Evolutionary conservation across 2,329 filamentous ascomycete species (phyloP).

Genomic region (Boeremia lycopersici): DNA sequence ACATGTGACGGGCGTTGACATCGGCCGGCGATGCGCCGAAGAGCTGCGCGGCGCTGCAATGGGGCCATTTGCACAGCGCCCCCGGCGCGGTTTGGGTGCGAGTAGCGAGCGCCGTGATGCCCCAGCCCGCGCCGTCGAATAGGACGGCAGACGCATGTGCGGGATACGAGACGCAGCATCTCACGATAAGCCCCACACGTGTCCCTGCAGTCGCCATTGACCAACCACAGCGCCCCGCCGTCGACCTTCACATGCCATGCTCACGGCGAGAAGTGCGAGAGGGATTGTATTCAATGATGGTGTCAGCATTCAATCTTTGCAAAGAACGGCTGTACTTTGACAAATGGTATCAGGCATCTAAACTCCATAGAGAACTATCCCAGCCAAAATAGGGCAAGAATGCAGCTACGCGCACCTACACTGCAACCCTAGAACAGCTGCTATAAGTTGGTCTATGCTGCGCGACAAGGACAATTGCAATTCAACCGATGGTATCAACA

Average conservation of each 20-base stretch:
- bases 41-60: not conserved
- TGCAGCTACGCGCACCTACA: too few relatives aligned
- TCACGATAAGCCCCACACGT: slow-evolving; percentile 7
- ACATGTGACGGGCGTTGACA: not conserved
- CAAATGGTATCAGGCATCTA: not conserved
- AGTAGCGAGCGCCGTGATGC: not conserved
- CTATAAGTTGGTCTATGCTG: too few relatives aligned
- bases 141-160: not conserved
- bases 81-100: not conserved
- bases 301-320: too few relatives aligned
- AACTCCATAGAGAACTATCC: too few relatives aligned
- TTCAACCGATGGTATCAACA: too few relatives aligned
- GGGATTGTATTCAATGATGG: too few relatives aligned
- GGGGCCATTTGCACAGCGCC: not conserved
- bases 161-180: not conserved
- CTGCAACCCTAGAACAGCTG: too few relatives aligned
- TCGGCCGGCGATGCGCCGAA: not conserved
- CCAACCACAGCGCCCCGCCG: not conserved
- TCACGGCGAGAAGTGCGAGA: not conserved
- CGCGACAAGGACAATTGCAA: too few relatives aligned
- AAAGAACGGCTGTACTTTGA: too few relatives aligned
- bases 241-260: not conserved
- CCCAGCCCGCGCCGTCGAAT: not conserved
- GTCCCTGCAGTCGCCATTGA: slow-evolving; percentile 2
- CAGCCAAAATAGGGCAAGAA: too few relatives aligned